These are phyloP conservation scores for Coniferiporia weirii DNA, from an alignment of 1,284 basidiomycete genomes.

Conservation along the genomic window DNA sequence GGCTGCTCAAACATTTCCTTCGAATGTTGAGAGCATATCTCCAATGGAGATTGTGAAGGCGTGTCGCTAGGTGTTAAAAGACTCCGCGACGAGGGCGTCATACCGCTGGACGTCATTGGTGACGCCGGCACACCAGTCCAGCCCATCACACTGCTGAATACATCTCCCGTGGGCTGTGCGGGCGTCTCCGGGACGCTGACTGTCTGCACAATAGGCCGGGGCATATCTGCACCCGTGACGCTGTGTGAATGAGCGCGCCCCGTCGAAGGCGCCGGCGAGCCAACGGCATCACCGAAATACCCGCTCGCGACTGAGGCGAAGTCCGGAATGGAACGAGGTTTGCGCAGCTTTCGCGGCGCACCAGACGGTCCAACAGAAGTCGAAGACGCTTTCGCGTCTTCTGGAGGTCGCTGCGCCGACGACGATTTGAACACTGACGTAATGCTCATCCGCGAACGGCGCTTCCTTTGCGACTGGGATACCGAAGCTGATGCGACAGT, in stretches of 20 bases:
- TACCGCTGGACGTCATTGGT: slow-evolving; percentile 34
- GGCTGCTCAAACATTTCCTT: slow-evolving; percentile 41
- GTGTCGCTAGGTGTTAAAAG: slow-evolving; percentile 17
- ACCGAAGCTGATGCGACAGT: slow-evolving; percentile 19
- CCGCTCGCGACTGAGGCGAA: slow-evolving; percentile 31
- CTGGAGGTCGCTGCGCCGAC: slow-evolving; percentile 33
- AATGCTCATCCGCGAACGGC: slow-evolving; percentile 63
- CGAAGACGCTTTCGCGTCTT: slow-evolving; percentile 21
- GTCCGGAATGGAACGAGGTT: slow-evolving; percentile 67
- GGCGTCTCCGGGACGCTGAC: slow-evolving; percentile 13
- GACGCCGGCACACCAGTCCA: slow-evolving; percentile 40
- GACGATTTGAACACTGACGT: slow-evolving; percentile 52
- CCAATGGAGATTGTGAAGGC: slow-evolving; percentile 24
- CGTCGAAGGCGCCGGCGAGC: slow-evolving; percentile 28
- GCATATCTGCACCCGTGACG: slow-evolving; percentile 65
- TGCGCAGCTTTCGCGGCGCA: slow-evolving; percentile 48
- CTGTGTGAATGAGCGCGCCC: slow-evolving; percentile 71
- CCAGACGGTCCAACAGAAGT: slow-evolving; percentile 22
- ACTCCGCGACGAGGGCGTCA: slow-evolving; percentile 26
- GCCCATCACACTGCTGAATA: slow-evolving; percentile 62
- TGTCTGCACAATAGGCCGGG: slow-evolving; percentile 32
- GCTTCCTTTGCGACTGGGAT: slow-evolving; percentile 32
- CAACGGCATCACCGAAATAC: slow-evolving; percentile 13
- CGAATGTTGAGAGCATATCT: slow-evolving; percentile 21
- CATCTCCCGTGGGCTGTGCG: slow-evolving; percentile 37